Conservation (phyloP, 129 eudicot species). For the Artemisia tridentata region DNA sequence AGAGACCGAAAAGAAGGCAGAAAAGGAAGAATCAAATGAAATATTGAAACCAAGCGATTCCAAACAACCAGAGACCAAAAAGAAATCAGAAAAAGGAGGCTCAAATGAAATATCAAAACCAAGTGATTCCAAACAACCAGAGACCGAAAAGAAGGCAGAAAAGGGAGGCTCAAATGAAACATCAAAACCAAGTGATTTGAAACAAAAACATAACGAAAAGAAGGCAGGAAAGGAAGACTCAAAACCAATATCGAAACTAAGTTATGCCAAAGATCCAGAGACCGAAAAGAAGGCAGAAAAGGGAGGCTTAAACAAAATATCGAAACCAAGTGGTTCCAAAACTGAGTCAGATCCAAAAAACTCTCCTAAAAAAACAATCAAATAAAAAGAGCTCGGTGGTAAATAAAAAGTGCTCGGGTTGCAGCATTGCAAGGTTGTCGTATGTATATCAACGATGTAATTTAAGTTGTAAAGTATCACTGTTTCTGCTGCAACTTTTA, state of each 20-base stretch:
- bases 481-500: slow-evolving; percentile 20
- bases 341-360: slow-evolving; percentile 29
- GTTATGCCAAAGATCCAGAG: slow-evolving; percentile 60
- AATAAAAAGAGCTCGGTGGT: slow-evolving; percentile 23
- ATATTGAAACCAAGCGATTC: too few relatives aligned
- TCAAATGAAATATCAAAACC: too few relatives aligned
- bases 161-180: too few relatives aligned
- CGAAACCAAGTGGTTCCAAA: slow-evolving; percentile 35
- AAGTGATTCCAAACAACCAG: too few relatives aligned
- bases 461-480: slow-evolving; percentile 20
- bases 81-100: too few relatives aligned
- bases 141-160: too few relatives aligned
- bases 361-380: slow-evolving; percentile 31
- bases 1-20: too few relatives aligned
- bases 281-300: slow-evolving; percentile 48
- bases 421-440: slow-evolving; percentile 3
- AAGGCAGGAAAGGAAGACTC: slow-evolving; percentile 11
- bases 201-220: slow-evolving; percentile 17
- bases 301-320: slow-evolving; percentile 45
- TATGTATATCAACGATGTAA: slow-evolving; percentile 20
- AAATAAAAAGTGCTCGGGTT: slow-evolving; percentile 15
- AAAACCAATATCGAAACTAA: too few relatives aligned
- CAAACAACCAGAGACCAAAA: too few relatives aligned
- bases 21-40: too few relatives aligned
- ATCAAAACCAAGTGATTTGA: too few relatives aligned